Evolutionary conservation across 2,329 filamentous ascomycete genomes (phyloP), one percentile per base, ranked within the genome.

Genomic region (Aspergillus caelatus): DNA sequence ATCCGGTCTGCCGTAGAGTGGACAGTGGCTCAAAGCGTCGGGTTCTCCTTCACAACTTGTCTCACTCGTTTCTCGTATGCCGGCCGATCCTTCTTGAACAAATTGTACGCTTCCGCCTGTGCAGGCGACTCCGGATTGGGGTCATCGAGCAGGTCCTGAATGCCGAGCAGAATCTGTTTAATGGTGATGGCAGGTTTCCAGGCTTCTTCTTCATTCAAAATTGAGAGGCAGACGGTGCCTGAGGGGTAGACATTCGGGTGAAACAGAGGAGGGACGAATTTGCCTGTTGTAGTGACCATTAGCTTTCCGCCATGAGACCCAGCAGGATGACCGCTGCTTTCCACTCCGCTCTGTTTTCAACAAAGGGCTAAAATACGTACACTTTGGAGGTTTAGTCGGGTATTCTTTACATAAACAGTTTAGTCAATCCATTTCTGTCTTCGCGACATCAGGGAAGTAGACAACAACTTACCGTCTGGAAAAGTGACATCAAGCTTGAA

Each of bases 181-280:
- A 99, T 93, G 0, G 95, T 99, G 74, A 99, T 99, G 8, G 95
- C 94, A 1, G 95, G 96, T 79, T 96, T 96, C 95, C 96, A 99
- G 8, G 92, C 94, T 78, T 99, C 95, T 73, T 99, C 95, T 78
- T 99, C 96, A 81, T 98, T 99, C 69, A 99, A 82, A 70, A 99
- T 99, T 32, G 93, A 97, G 26, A 99, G 86, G 76, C 95, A 99
- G 66, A 99, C 95, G 55, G 95, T 99, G 70, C 95, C 96, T 0
- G 94, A 98, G 0, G 95, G 95, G 77, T 99, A 99, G 70, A 99
- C 95, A 78, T 99, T 99, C 0, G 95, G 95, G 75, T 99, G 95
- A 83, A 99, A 99, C 46, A 99, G 88, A 26, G 95, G 94, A 14
- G 95, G 95, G 0, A 90, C 88, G 75, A 99, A 99, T 86, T 97